A percentile compares a stretch with the other conserved stretches of the same genome.
Conservation (phyloP, 352 stramenopile species). For the Pythium insidiosum region DNA sequence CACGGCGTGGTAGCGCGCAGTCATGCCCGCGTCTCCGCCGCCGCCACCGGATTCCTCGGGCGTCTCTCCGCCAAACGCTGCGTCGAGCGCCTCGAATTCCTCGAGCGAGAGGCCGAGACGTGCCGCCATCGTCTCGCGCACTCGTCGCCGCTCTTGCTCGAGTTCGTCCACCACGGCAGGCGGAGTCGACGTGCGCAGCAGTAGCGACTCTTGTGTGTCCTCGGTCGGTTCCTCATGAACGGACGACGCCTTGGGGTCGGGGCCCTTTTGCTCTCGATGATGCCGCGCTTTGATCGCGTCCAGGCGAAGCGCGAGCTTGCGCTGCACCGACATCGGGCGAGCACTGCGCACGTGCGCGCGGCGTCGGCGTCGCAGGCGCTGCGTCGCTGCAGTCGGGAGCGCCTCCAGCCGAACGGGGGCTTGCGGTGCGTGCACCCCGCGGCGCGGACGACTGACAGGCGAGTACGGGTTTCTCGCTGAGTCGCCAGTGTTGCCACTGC, state of each 20-base stretch:
- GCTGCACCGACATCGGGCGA: slow-evolving; percentile 16
- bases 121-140: slow-evolving; percentile 35
- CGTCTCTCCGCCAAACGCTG: slow-evolving; percentile 27
- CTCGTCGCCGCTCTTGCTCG: slow-evolving; percentile 39
- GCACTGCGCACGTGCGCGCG: slow-evolving; percentile 4
- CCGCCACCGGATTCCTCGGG: slow-evolving; percentile 1
- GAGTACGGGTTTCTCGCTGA: neutral
- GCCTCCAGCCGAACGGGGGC: slow-evolving; percentile 33
- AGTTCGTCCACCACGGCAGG: slow-evolving; percentile 23
- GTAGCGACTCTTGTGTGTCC: slow-evolving; percentile 7
- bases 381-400: slow-evolving; percentile 10
- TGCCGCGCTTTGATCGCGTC: slow-evolving; percentile 27
- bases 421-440: slow-evolving; percentile 6
- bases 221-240: no score
- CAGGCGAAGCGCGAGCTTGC: slow-evolving; percentile 39
- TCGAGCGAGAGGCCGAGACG: slow-evolving; percentile 62
- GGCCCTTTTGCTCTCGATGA: neutral
- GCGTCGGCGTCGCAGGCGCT: neutral
- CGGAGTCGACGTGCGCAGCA: slow-evolving; percentile 7
- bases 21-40: slow-evolving; percentile 16
- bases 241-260: neutral
- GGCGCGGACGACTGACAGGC: slow-evolving; percentile 1
- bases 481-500: slow-evolving; percentile 6
- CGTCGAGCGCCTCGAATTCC: slow-evolving; percentile 60
- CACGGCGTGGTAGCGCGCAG: slow-evolving; percentile 36